Evolutionary conservation across 2,329 filamentous ascomycete genomes (phyloP), one percentile per base, ranked within the genome.

Genomic region (Xylaria polymorpha): DNA sequence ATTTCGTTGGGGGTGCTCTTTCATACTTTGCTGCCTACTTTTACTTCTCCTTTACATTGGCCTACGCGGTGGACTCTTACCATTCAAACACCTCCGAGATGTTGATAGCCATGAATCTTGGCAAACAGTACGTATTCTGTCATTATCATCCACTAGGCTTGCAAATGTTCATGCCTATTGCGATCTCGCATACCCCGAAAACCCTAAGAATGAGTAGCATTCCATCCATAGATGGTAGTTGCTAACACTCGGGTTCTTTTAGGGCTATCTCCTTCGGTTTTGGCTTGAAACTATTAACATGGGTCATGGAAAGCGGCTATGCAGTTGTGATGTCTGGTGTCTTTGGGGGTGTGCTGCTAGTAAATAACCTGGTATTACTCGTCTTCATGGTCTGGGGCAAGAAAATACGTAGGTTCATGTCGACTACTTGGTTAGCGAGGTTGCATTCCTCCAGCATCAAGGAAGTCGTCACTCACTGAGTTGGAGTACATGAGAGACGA

Each of bases 11-110:
- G 14, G 84, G 85, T 8, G 82, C 77, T n/a, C 80, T 87, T 80
- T 81, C 80, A 22, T 83, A 85, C 72, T 87, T 83, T 77, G 80
- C 80, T 10, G 81, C 81, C 2, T 88, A 86, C 76, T 87, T 87
- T 72, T 88, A 83, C 76, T 87, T 87, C 77, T 84, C 83, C 6
- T 87, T 89, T 73, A 86, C 86, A 9, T 82, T 90, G 10, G 87
- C 87, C 2, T 90, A 90, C 73, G 87, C 87, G 3, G 85, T 90
- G 39, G 88, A 90, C 75, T 85, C 82, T 61, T 88, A 90, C 77
- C 84, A 84, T 25, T 81, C 85, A 29, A 89, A 89, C 71, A 85
- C 86, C 32, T 85, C 84, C n/a, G 87, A 90, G 78, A 89, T 89
- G 87, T 81, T 90, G n/a, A 89, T 88, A 71, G 85, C 85, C 3